Conservation (phyloP, 306 rosid genomes). For the Glycine tomentella region DNA sequence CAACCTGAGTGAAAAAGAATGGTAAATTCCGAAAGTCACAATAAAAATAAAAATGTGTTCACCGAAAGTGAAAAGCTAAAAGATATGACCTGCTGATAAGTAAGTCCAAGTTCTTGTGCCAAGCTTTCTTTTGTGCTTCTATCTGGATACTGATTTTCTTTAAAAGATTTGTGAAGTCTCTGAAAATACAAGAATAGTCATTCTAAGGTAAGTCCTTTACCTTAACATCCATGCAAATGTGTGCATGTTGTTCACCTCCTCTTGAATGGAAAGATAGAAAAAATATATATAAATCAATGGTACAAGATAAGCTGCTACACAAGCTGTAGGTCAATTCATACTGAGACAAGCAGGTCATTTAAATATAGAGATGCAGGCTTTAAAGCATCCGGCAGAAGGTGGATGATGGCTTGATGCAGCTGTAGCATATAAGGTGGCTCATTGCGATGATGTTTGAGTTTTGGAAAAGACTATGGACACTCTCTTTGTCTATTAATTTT, state of each 20-base stretch:
- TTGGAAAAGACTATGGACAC: background rate
- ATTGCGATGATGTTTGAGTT: background rate
- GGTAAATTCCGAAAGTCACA: constrained; percentile 3
- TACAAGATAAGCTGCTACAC: constrained; percentile 10
- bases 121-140: constrained; percentile 74
- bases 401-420: background rate
- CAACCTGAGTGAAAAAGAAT: constrained; percentile 59
- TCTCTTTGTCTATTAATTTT: background rate
- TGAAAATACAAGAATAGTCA: constrained; percentile 54
- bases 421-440: background rate
- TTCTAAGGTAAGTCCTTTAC: background rate
- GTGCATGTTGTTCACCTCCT: background rate
- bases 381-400: background rate
- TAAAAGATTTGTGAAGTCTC: constrained; percentile 74
- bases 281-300: background rate
- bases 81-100: constrained; percentile 68
- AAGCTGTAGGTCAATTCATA: background rate
- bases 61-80: constrained; percentile 34
- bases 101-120: constrained; percentile 83
- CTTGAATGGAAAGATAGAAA: constrained; percentile 1
- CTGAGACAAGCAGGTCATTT: background rate
- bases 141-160: constrained; percentile 89
- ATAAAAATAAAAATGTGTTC: background rate
- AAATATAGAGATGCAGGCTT: background rate
- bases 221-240: background rate